Conservation (phyloP, 2,329 filamentous ascomycete genomes). For the Chrysoporthe deuterocubensis region DNA sequence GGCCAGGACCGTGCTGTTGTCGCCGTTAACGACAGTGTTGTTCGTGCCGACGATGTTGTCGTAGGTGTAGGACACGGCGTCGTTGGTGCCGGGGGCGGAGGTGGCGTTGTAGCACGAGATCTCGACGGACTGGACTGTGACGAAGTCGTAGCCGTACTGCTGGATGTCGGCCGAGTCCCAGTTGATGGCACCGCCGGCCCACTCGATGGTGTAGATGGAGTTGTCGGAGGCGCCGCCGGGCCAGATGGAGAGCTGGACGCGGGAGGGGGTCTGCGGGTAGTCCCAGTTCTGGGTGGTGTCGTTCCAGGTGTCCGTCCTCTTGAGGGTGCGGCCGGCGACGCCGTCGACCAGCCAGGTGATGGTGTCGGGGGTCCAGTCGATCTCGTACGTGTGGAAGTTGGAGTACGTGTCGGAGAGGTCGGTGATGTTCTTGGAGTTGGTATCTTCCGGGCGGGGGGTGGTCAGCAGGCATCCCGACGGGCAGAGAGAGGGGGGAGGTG, state of each 20-base stretch:
- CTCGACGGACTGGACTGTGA: constrained; percentile 74
- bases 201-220: constrained; percentile 81
- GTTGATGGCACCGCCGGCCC: constrained; percentile 89
- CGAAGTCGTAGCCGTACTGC: constrained; percentile 86
- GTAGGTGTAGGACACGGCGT: constrained; percentile 76
- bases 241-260: constrained; percentile 95
- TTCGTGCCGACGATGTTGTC: constrained; percentile 69
- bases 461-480: neutral
- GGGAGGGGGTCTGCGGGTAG: constrained; percentile 89
- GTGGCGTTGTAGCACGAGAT: constrained; percentile 81
- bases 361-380: constrained; percentile 87
- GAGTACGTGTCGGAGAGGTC: constrained; percentile 69
- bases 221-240: constrained; percentile 83
- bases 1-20: constrained; percentile 75
- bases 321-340: constrained; percentile 71
- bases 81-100: constrained; percentile 67
- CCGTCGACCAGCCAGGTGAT: constrained; percentile 91
- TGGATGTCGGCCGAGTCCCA: constrained; percentile 84
- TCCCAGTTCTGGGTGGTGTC: constrained; percentile 77
- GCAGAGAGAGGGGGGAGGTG: no score
- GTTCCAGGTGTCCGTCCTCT: constrained; percentile 86
- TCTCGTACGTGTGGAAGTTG: constrained; percentile 87
- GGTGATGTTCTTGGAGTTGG: constrained; percentile 74
- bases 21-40: constrained; percentile 74
- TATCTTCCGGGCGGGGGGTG: constrained; percentile 55